These are phyloP conservation scores for Nitzschia inconspicua DNA, from an alignment of 108 stramenopile genomes.

Conservation along the genomic window DNA sequence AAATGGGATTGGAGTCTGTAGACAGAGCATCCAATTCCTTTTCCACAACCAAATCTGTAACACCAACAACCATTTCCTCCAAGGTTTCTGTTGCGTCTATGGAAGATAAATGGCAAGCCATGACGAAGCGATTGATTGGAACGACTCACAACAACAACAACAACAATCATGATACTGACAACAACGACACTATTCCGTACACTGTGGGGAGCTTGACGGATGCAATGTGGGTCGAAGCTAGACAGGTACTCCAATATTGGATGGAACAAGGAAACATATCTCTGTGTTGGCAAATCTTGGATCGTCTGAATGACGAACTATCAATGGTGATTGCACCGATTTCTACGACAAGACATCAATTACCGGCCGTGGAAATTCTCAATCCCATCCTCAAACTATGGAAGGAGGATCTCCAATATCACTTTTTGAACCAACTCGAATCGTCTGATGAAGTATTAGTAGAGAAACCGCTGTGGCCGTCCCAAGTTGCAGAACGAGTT, in stretches of 20 bases:
- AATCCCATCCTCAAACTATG: slow-evolving; percentile 9
- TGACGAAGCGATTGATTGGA: slow-evolving; percentile 3
- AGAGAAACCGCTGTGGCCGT: slow-evolving; percentile 5
- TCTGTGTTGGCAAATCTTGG: slow-evolving; percentile 5
- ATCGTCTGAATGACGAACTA: slow-evolving; percentile 1
- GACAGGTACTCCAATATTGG: no score
- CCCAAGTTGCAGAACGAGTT: neutral
- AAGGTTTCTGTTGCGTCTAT: no score
- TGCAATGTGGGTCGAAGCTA: no score
- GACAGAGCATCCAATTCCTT: no score
- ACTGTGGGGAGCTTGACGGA: no score
- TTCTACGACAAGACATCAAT: neutral
- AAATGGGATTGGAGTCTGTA: no score
- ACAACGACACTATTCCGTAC: no score
- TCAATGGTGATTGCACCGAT: neutral
- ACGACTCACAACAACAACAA: neutral
- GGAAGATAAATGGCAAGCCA: slow-evolving; percentile 1
- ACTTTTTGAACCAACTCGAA: neutral
- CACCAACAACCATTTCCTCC: no score
- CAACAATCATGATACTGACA: neutral
- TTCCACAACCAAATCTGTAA: no score
- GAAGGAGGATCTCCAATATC: neutral
- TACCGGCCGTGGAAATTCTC: slow-evolving; percentile 2
- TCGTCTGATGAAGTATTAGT: no score
- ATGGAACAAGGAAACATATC: neutral